phyloP scores from a whole-genome alignment of 768 basidiomycete species.

The Serendipita sp. region DNA sequence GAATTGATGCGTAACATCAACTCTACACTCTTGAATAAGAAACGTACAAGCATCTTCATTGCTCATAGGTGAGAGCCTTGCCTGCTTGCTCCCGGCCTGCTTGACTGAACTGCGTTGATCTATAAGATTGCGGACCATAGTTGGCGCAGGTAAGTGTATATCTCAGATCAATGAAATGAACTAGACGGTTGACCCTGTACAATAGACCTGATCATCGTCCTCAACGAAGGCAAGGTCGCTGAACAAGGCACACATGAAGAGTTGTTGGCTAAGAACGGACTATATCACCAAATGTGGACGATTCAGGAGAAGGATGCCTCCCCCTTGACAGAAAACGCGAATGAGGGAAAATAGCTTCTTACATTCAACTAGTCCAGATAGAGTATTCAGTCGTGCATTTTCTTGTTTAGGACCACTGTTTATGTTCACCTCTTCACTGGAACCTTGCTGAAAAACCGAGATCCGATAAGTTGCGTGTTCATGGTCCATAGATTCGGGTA shows the following conservation, averaged over 20 bases:
- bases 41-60: conserved; percentile 90
- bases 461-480: no score
- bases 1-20: conserved; percentile 95
- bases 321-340: background rate
- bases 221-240: conserved; percentile 77
- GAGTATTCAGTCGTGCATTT: no score
- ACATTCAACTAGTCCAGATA: no score
- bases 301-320: conserved; percentile 30
- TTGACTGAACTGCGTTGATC: background rate
- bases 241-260: conserved; percentile 92
- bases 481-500: no score
- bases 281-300: conserved; percentile 73
- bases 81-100: background rate
- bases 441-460: no score
- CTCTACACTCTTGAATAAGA: conserved; percentile 51
- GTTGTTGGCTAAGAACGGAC: conserved; percentile 49
- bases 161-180: background rate
- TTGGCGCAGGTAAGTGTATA: conserved; percentile 60
- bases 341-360: no score
- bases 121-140: conserved; percentile 63
- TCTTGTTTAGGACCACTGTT: no score
- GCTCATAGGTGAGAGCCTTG: conserved; percentile 50
- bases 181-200: conserved; percentile 8
- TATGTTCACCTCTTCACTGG: no score
- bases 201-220: conserved; percentile 80